Base-by-base conservation (phyloP, 2,329 filamentous ascomycete genomes). In the Alternaria triticina region DNA sequence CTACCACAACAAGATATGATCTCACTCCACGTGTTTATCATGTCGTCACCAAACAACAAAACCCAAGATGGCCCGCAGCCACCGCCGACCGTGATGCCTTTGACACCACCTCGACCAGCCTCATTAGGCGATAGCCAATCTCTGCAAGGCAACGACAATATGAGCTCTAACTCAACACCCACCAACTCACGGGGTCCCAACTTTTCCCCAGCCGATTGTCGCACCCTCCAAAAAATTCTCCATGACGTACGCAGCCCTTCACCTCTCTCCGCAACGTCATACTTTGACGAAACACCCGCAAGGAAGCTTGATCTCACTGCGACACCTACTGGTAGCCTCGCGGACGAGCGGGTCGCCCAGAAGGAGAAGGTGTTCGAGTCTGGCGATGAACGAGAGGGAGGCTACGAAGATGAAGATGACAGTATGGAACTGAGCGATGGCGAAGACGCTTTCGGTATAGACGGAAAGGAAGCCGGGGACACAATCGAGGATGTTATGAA, bases 361-460 rank as follows among this genome's bases (percentile, higher is more conserved):
- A 27, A 25, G 10, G 20, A 23, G 4, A 17, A 23, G 9, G 44
- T 43, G 10, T 49, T 47, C 5, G 44, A 40, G 5, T n/a, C 40
- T 12, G 51, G 61, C 15, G 58, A 64, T 28, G 67, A 72, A 55
- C 30, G 20, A 17, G 47, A 64, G 3, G 58, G 55, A 6, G 68
- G 67, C 1, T 71, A 72, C 25, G 62, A 65, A 46, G 70, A 70
- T 12, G 64, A 70, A n/a, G 58, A 70, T 23, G 62, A 63, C 12
- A 69, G 65, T 30, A 69, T 70, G 69, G 65, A 69, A 36, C 13
- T 66, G 22, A 70, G 63, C 28, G 64, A 71, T 22, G 58, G 15
- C 6, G 57, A 54, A 6, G 43, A 23, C 5, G 47, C 27, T 22
- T 13, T 22, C 5, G 47, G 49, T 6, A 10, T 5, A 46, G 27